Evolutionary conservation across 495 filamentous ascomycete genomes (phyloP), one percentile per base, ranked within the genome.

Genomic region (Penicillium lividum): DNA sequence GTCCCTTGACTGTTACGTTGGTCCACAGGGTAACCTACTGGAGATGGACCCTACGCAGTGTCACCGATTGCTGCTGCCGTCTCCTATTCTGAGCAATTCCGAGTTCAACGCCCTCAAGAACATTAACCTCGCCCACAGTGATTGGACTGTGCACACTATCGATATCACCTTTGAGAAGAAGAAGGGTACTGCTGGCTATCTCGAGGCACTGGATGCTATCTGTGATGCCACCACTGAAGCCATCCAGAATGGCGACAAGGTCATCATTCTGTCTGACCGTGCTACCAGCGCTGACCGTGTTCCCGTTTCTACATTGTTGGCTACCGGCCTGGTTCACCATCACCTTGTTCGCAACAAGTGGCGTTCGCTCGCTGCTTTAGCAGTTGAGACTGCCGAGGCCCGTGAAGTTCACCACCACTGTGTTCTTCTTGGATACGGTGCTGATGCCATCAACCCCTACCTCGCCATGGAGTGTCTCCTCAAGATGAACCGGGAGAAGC

Each of bases 351-450:
- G 88, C 68, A 99, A 97, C 80, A 95, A 95, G 76, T 96, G 93
- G 91, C 86, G 94, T 66, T 90, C 94, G 16, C 85, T 91, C 73
- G 90, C 89, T 55, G 95, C 93, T 15, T 73, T 99, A 42, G 82
- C 96, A 44, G 85, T 98, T 33, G 94, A 99, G 77, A 98, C 94
- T 36, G 94, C 89, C 13, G 94, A 99, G 73, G 95, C 94, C 65
- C 90, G 94, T 72, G 94, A 99, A 73, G 95, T 99, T 15, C 94
- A 99, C 71, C 94, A 99, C 76, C 93, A 98, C 90, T 97, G 92
- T 77, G 94, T 99, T 22, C 82, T 98, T 51, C 81, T 99, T 51
- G 94, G 94, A 55, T 99, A 99, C 65, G 94, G 94, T 74, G 92
- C 89, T 22, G 94, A 99, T 74, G 94, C 89, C 44, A 89, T 99